Conservation (phyloP, 768 basidiomycete genomes). For the Trametes coccinea region DNA sequence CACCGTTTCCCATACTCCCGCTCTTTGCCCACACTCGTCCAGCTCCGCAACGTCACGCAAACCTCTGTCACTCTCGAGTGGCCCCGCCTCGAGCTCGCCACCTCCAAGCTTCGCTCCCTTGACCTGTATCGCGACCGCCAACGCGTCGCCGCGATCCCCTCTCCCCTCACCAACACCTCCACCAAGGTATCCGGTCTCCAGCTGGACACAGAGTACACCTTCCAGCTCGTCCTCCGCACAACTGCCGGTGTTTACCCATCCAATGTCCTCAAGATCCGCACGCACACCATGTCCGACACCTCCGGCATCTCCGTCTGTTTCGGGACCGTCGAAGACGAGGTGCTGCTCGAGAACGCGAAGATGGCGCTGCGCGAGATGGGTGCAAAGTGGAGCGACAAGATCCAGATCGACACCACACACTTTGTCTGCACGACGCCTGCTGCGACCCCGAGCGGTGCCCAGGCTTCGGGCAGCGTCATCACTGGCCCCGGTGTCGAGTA, state of each 20-base stretch:
- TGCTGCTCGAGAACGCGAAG: constrained; percentile 79
- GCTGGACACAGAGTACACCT: constrained; percentile 82
- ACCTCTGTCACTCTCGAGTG: constrained; percentile 97
- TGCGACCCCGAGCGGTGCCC: constrained; percentile 59
- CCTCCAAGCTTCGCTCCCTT: constrained; percentile 80
- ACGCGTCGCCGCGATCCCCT: constrained; percentile 83
- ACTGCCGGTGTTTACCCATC: constrained; percentile 90
- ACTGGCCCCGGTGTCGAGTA: constrained; percentile 82
- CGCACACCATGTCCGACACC: constrained; percentile 94
- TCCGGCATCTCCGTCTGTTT: constrained; percentile 95
- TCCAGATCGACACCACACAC: constrained; percentile 97
- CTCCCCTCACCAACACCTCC: constrained; percentile 79
- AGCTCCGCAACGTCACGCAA: constrained; percentile 94
- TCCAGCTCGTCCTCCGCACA: constrained; percentile 92
- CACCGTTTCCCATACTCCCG: not conserved
- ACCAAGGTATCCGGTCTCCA: constrained; percentile 85
- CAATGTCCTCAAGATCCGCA: constrained; percentile 77
- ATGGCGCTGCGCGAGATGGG: constrained; percentile 80
- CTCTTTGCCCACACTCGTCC: not conserved
- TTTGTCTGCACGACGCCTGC: constrained; percentile 95
- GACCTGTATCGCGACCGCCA: constrained; percentile 93
- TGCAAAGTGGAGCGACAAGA: constrained; percentile 88
- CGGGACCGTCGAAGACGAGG: constrained; percentile 79
- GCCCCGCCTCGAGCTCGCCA: constrained; percentile 83
- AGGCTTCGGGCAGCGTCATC: constrained; percentile 50